These are phyloP conservation scores for Naganishia vaughanmartiniae DNA, from an alignment of 768 basidiomycete genomes.

Conservation along the genomic window DNA sequence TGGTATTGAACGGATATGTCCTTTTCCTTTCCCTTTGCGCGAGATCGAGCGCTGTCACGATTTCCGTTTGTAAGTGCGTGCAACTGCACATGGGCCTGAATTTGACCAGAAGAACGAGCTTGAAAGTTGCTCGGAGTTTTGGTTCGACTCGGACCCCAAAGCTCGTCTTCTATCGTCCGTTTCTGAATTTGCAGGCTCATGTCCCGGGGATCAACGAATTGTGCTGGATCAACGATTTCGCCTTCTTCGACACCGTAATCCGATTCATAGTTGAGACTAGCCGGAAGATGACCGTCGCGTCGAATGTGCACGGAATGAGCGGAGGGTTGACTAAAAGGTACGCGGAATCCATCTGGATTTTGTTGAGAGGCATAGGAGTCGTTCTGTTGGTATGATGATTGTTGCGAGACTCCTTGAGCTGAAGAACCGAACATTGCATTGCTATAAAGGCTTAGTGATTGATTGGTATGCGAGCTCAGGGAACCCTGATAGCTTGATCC, in stretches of 20 bases:
- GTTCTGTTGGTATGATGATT: background rate
- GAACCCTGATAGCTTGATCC: conserved; percentile 4
- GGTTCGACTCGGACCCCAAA: background rate
- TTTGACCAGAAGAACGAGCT: background rate
- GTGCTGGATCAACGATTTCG: conserved; percentile 16
- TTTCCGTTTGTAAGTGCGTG: background rate
- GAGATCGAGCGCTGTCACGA: background rate
- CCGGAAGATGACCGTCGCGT: conserved; percentile 11
- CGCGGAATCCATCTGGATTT: conserved; percentile 1
- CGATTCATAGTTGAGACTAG: background rate
- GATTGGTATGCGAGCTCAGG: background rate
- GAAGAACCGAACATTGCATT: background rate
- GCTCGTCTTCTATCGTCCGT: background rate
- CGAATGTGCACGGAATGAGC: background rate
- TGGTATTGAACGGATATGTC: background rate
- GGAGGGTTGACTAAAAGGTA: background rate
- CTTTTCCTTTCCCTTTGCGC: conserved; percentile 9
- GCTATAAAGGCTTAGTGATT: background rate
- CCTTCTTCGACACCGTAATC: conserved; percentile 5
- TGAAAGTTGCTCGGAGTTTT: background rate
- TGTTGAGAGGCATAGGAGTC: background rate
- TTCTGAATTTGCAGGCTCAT: background rate
- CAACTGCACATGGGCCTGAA: background rate
- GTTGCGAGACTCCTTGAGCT: background rate
- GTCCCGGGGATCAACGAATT: background rate